Base-by-base conservation (phyloP, 1,139 yeast genomes). In the Hemisphaericaspora xylofermentans region DNA sequence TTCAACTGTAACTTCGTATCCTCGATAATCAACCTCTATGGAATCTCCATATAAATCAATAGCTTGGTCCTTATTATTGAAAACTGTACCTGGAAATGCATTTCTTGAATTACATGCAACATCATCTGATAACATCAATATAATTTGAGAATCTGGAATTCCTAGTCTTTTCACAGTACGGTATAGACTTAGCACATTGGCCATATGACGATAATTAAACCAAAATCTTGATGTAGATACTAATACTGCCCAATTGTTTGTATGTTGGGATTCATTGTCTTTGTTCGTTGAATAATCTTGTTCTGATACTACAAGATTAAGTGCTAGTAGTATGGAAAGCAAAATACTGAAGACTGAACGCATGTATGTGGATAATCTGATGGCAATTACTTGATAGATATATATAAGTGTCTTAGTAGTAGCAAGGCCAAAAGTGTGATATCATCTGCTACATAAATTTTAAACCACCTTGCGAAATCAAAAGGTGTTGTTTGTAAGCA, bases 201-300 rank as follows among this genome's bases (percentile, higher is more conserved):
- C 98, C 91, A 93, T 88, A 63, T 93, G 99, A 60, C 97, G 76
- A 60, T 93, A 93, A 63, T 93, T 93, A 73, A 93, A 93, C 99
- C 99, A 93, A 64, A 93, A 93, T 48, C 98, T 73, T 4, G 98
- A 89, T 1, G 98, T 91, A 3, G 96, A 89, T 25, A 93, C 96
- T 40, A 93, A 68, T 4, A 93, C 98, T 0, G 98, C 98, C 95
- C 95, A 87, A 62, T 87, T 87, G 59, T 86, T 87, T 18, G 94
- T 85, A 56, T 84, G 91, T 38, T 71, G 66, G 3, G 83, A 69
- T n/a, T 52, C 52, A 31, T 48, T 47, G 27, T 37, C 21, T 26
- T 34, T 24, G 21, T 21, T 21, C 14, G 22, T 6, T 6, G 29
- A 13, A 22, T 4, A 22, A 14, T 33, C 36, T 3, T 17, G 21